Percentiles rank a stretch among this genome's conserved stretches.
Evolutionary conservation across 306 rosid genomes (phyloP).

Genomic region (Trifolium dubium): DNA sequence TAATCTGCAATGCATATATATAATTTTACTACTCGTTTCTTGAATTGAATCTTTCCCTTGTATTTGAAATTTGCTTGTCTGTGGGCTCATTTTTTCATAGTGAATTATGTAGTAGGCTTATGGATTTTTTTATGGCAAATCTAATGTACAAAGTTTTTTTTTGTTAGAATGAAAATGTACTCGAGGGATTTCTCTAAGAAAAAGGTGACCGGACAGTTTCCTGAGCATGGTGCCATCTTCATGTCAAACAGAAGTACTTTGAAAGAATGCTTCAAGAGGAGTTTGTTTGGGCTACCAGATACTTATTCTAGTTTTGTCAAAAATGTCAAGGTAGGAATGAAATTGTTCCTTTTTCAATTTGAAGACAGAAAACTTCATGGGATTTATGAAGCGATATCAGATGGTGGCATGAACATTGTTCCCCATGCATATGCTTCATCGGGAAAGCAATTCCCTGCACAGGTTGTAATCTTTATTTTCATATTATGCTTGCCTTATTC

Average conservation of each 20-base stretch:
- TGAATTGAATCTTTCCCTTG: background rate
- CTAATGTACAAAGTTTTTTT: background rate
- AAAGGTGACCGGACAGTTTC: constrained; percentile 37
- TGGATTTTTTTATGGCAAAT: no score
- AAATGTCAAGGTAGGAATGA: constrained; percentile 54
- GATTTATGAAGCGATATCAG: constrained; percentile 55
- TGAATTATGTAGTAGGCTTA: no score
- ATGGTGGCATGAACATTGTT: constrained; percentile 51
- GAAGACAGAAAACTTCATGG: constrained; percentile 57
- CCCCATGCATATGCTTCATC: constrained; percentile 52
- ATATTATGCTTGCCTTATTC: constrained; percentile 16
- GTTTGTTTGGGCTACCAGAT: constrained; percentile 52
- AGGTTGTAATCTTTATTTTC: constrained; percentile 43
- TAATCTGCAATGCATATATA: background rate
- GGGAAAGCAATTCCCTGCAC: constrained; percentile 63
- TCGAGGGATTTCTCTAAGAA: background rate
- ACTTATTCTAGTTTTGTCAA: constrained; percentile 41
- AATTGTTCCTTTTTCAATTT: constrained; percentile 58
- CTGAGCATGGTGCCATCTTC: constrained; percentile 60
- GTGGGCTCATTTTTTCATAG: background rate
- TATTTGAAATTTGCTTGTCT: background rate
- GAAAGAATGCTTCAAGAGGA: constrained; percentile 46
- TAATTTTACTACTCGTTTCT: background rate
- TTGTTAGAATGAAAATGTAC: constrained; percentile 31
- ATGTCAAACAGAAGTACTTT: constrained; percentile 52